Conservation (phyloP, 2,329 filamentous ascomycete species). For the Pseudogymnoascus sp. region DNA sequence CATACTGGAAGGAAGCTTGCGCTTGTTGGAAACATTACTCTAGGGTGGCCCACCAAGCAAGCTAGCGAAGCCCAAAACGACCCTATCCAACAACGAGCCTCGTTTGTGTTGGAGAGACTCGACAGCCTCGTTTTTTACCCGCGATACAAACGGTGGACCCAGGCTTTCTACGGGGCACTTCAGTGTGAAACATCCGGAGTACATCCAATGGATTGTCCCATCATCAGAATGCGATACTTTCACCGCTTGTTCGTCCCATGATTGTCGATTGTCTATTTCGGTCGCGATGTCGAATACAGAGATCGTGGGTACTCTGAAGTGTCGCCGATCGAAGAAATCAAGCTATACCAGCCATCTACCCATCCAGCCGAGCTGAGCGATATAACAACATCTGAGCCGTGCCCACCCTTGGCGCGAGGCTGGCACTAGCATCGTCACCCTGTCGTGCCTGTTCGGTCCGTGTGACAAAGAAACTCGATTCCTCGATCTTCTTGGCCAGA, state of each 20-base stretch:
- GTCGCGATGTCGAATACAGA: background rate
- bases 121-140: slow-evolving; percentile 4
- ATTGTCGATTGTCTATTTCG: background rate
- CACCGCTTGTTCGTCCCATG: background rate
- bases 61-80: slow-evolving; percentile 6
- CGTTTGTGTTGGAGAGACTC: background rate
- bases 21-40: background rate
- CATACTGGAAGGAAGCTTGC: background rate
- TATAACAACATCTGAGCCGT: slow-evolving; percentile 5
- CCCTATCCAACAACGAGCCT: background rate
- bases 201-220: background rate
- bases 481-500: background rate
- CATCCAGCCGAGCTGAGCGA: background rate
- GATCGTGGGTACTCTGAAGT: background rate
- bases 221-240: background rate
- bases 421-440: background rate
- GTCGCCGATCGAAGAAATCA: background rate
- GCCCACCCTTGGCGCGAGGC: slow-evolving; percentile 2
- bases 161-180: slow-evolving; percentile 7
- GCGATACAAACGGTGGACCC: slow-evolving; percentile 2
- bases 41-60: background rate
- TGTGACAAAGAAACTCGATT: background rate
- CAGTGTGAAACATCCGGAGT: background rate
- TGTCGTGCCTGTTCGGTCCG: background rate
- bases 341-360: too few relatives aligned